Base-by-base conservation (phyloP, 2,329 filamentous ascomycete genomes). In the Plenodomus lindquistii region DNA sequence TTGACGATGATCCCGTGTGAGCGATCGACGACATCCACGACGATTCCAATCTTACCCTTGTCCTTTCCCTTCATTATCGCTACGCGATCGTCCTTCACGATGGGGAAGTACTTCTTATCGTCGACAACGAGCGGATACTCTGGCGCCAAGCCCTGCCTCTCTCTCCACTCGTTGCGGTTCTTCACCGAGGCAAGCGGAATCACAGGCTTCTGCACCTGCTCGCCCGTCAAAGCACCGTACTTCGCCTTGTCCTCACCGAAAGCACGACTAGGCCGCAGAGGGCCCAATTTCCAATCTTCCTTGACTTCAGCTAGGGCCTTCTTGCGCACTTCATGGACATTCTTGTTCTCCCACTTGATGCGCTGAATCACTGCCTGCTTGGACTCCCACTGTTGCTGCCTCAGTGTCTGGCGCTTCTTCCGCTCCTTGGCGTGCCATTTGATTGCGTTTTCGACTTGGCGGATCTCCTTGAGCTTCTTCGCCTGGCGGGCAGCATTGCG, bases 41-140 rank as follows among this genome's bases (percentile, higher is more conserved):
- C 83, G n/a, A 77, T 76, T 42, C 89, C 89, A 73, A 99, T 94
- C 76, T 87, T 89, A 63, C 91, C 91, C 76, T 86, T 88, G 65
- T 94, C 88, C 29, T 81, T 81, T 8, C 93, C 92, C 52, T 87
- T 84, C 44, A 91, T 75, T 49, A 97, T 76, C 44, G 93, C 89
- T 24, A 97, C 91, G 50, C 94, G 83, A 73, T 97, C 94, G 6
- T 86, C 85, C 58, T 72, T 69, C 57, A 69, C 63, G 21, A 79
- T 70, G 15, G 66, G 66, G 27, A 67, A 68, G 45, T 49, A 66
- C 40, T 57, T 66, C 39, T 67, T 56, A 39, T 62, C 56, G 27
- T 67, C 58, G 10, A 68, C 61, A 8, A 69, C 56, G 34, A 69
- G 46, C 9, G 65, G 66, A 27, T 62, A 66, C 17, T 63, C 55